A percentile compares a stretch with the other conserved stretches of the same genome.
These are phyloP conservation scores for Logfia minima DNA, from an alignment of 129 eudicot species.

Conservation along the genomic window DNA sequence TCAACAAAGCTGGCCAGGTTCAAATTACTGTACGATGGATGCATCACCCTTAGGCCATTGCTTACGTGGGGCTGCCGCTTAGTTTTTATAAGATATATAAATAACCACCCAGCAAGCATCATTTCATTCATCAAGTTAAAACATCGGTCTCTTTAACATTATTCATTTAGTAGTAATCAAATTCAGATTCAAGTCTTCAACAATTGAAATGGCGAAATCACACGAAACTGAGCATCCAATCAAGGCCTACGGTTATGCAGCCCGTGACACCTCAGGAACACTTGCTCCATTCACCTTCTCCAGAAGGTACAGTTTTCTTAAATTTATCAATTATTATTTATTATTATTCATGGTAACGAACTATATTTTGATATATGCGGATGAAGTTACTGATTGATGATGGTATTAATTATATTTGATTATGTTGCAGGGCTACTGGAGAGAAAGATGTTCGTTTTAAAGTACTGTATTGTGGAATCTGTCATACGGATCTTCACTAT, in stretches of 20 bases:
- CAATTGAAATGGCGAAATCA: slow-evolving; percentile 34
- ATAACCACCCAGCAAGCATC: neutral
- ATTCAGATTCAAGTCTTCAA: neutral
- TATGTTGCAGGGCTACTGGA: neutral
- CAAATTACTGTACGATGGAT: too few species aligned
- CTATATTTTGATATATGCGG: neutral
- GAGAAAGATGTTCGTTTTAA: slow-evolving; percentile 5
- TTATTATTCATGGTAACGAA: neutral
- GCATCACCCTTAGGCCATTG: neutral
- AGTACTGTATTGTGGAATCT: slow-evolving; percentile 4
- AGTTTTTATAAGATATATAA: too few species aligned
- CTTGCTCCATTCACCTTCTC: slow-evolving; percentile 50
- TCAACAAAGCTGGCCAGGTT: too few species aligned
- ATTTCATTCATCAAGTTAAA: neutral
- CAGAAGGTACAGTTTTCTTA: slow-evolving; percentile 35
- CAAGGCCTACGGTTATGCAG: slow-evolving; percentile 50
- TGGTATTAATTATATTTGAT: too few species aligned
- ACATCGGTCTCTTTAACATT: neutral
- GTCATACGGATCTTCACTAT: slow-evolving; percentile 1
- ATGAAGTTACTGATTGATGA: too few species aligned
- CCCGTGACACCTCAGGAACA: slow-evolving; percentile 44
- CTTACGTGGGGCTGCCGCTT: neutral
- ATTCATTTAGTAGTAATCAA: neutral
- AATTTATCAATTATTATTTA: neutral
- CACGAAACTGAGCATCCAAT: slow-evolving; percentile 43